phyloP scores from a whole-genome alignment of 345 rosid species.

The Sisymbrium altissimum region DNA sequence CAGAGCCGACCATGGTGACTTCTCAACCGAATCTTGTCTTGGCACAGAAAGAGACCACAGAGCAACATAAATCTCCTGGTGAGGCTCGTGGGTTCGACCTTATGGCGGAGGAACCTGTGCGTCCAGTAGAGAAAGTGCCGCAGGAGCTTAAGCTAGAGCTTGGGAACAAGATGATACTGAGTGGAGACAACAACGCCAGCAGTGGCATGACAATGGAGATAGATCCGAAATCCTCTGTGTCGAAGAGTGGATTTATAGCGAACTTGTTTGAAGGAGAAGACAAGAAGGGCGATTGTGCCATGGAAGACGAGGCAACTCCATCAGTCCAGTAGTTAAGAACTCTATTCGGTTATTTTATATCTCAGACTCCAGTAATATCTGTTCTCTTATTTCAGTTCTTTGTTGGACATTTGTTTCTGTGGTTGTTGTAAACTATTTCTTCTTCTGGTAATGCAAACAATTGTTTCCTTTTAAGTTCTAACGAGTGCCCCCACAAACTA shows the following conservation, averaged over 20 bases:
- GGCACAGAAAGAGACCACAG: slow-evolving; percentile 20
- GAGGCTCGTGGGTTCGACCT: slow-evolving; percentile 31
- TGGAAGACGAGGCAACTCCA: slow-evolving; percentile 18
- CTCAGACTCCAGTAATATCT: not conserved
- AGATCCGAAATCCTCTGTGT: not conserved
- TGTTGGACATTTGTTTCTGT: not conserved
- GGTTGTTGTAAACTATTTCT: not conserved
- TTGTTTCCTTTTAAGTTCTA: not conserved
- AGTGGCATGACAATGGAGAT: not conserved
- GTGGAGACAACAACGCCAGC: slow-evolving; percentile 3
- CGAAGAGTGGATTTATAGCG: slow-evolving; percentile 19
- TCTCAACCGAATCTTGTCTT: slow-evolving; percentile 21
- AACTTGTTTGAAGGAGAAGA: slow-evolving; percentile 18
- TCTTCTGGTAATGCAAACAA: not conserved
- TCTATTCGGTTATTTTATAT: not conserved
- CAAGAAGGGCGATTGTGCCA: slow-evolving; percentile 5
- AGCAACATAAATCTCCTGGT: slow-evolving; percentile 14
- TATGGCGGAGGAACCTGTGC: slow-evolving; percentile 21
- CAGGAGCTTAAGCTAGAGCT: slow-evolving; percentile 36
- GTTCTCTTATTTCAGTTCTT: not conserved
- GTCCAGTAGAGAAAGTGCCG: slow-evolving; percentile 20
- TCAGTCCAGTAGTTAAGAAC: not conserved
- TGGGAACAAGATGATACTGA: slow-evolving; percentile 24
- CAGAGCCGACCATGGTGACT: slow-evolving; percentile 11
- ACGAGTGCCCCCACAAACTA: not conserved